These are phyloP conservation scores for Nannochloris sp. DNA, from an alignment of 139 green algal species.

Conservation along the genomic window DNA sequence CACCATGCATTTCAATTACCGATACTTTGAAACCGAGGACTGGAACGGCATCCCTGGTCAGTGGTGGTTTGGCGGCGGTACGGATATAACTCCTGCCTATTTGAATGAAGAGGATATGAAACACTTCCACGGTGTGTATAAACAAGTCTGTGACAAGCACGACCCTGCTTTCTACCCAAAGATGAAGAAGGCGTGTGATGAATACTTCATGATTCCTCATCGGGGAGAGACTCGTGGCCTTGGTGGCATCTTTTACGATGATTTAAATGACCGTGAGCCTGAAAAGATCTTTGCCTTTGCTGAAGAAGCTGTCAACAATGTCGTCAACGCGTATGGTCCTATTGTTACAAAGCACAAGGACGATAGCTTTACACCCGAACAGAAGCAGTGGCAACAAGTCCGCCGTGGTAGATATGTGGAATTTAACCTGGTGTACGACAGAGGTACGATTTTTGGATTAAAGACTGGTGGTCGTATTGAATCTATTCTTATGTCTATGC, in stretches of 20 bases:
- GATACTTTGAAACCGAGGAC: constrained; percentile 98
- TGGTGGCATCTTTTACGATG: constrained; percentile 98
- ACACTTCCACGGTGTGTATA: constrained; percentile 96
- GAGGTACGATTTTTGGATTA: constrained; percentile 96
- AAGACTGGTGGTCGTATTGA: constrained; percentile 98
- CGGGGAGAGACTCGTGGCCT: constrained; percentile 76
- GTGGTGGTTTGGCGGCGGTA: constrained; percentile 99
- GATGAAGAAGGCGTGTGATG: constrained; percentile 94
- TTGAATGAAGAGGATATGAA: constrained; percentile 90
- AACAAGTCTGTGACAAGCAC: constrained; percentile 90
- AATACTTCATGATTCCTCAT: constrained; percentile 99
- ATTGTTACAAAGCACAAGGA: constrained; percentile 89
- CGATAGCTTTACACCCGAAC: constrained; percentile 71
- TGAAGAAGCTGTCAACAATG: constrained; percentile 61
- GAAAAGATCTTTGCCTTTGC: constrained; percentile 74
- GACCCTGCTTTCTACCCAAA: constrained; percentile 86
- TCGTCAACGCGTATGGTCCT: constrained; percentile 82
- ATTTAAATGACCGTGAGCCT: constrained; percentile 81
- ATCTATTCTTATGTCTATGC: constrained; percentile 88
- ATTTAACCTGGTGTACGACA: constrained; percentile 97
- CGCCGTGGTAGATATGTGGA: constrained; percentile 87
- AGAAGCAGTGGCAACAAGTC: constrained; percentile 96
- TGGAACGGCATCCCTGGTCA: constrained; percentile 84
- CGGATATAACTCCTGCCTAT: constrained; percentile 96
- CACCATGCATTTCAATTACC: constrained; percentile 99